A percentile compares a stretch with the other conserved stretches of the same genome.
Conservation (phyloP, 2,329 filamentous ascomycete species). For the Claviceps sp. region DNA sequence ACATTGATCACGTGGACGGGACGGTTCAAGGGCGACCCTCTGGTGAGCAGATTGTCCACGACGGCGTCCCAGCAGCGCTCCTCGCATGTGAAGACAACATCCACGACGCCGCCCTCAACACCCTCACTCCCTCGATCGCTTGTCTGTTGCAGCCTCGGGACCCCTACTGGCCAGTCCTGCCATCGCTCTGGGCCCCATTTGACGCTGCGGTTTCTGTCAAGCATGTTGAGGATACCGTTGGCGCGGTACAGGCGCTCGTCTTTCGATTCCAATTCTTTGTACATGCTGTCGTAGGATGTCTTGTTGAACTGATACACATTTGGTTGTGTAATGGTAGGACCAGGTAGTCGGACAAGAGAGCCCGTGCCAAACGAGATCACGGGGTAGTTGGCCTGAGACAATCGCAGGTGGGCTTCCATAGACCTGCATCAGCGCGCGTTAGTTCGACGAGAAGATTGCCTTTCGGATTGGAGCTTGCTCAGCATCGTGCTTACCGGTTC, state of each 20-base stretch:
- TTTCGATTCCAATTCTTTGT: constrained; percentile 75
- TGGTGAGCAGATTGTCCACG: constrained; percentile 77
- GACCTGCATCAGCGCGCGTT: constrained; percentile 13
- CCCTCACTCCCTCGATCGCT: constrained; percentile 66
- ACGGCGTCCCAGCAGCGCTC: constrained; percentile 98
- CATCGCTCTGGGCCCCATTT: constrained; percentile 95
- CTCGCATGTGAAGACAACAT: constrained; percentile 93
- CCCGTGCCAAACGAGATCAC: constrained; percentile 97
- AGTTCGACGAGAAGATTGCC: not conserved
- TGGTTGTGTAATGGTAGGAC: constrained; percentile 79
- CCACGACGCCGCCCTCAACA: constrained; percentile 78
- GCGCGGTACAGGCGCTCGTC: constrained; percentile 77
- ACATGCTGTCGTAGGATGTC: constrained; percentile 90
- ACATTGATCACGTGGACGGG: constrained; percentile 98
- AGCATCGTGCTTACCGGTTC: constrained; percentile 53
- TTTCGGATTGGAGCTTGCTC: not conserved
- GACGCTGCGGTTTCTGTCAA: constrained; percentile 78
- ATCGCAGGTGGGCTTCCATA: constrained; percentile 95
- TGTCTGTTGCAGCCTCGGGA: constrained; percentile 64
- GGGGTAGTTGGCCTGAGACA: constrained; percentile 78
- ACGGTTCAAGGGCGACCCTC: constrained; percentile 75
- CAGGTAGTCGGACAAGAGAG: constrained; percentile 83
- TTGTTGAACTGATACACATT: constrained; percentile 98
- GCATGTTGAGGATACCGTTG: constrained; percentile 92
- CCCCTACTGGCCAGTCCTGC: constrained; percentile 90